Evolutionary conservation across 2,329 filamentous ascomycete species (phyloP).

Genomic region (Akanthomyces dipterigenus): DNA sequence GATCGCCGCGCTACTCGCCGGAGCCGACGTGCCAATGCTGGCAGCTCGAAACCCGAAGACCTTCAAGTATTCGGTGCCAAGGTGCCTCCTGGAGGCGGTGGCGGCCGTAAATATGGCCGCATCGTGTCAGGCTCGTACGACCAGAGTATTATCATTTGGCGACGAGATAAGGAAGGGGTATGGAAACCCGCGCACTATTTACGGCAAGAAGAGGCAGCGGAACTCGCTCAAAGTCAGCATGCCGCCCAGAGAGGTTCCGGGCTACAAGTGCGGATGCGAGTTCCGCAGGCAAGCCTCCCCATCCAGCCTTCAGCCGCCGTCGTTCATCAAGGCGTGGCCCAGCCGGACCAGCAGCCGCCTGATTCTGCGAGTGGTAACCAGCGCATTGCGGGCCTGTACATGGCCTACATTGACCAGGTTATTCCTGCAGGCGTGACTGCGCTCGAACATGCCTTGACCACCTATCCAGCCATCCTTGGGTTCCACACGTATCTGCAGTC

Average conservation of each 20-base stretch:
- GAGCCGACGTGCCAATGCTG: constrained; percentile 53
- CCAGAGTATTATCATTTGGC: constrained; percentile 93
- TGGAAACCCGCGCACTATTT: constrained; percentile 76
- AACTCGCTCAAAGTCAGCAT: constrained; percentile 33
- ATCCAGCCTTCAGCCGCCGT: background rate
- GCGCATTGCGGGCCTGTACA: constrained; percentile 36
- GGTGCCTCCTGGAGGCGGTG: constrained; percentile 84
- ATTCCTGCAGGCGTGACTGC: constrained; percentile 43
- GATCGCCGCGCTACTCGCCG: constrained; percentile 25
- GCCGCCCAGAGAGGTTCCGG: background rate
- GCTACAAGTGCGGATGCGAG: background rate
- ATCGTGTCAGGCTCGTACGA: constrained; percentile 98
- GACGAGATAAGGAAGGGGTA: constrained; percentile 72
- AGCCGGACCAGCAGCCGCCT: constrained; percentile 4
- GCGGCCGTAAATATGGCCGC: constrained; percentile 81
- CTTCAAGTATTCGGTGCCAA: constrained; percentile 77
- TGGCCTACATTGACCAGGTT: constrained; percentile 45
- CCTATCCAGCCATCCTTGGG: constrained; percentile 42
- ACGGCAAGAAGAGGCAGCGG: constrained; percentile 64
- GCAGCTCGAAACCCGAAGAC: constrained; percentile 67
- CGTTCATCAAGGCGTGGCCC: background rate
- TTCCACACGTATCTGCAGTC: constrained; percentile 43
- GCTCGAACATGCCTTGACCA: constrained; percentile 38
- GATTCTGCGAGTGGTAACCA: constrained; percentile 14
- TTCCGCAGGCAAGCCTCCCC: background rate